Base-by-base conservation (phyloP, 1,284 basidiomycete species). In the Microbotryum silenes-acaulis region DNA sequence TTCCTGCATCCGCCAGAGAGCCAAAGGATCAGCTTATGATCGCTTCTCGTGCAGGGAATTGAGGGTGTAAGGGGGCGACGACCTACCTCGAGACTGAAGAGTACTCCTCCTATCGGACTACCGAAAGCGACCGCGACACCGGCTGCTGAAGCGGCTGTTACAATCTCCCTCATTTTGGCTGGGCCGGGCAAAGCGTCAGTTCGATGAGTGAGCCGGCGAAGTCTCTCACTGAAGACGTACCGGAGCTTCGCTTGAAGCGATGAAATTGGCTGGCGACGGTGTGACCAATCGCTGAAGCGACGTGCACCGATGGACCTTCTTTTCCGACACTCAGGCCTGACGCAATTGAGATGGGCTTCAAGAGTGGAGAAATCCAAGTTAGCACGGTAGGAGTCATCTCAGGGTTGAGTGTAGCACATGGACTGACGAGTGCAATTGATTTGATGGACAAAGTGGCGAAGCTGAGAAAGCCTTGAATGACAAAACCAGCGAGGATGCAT, bases 111-210 rank as follows among this genome's bases (percentile, higher is more conserved):
- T 51, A 98, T 97, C 0, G 94, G 94, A 2, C 92, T 89, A 65
- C 96, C 94, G 74, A 98, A 98, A 33, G 93, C 93, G 27, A 97
- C 93, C 0, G 93, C 94, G 0, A 98, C 93, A 9, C 94, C 94
- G 2, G 94, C 94, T 1, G 96, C 96, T 75, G 91, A 96, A 0
- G 92, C 87, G 2, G 96, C 94, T 0, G 91, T 96, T 31, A 97
- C 78, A 54, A 98, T 86, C 73, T 99, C 94, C 51, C 93, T 81
- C 87, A 91, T 94, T 78, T 94, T 94, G 64, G 88, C 93, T 92
- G 37, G 16, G 37, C 31, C 31, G 31, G 1, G 31, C 31, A 31
- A 31, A 31, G 31, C 8, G 31, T 31, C 7, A 31, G 31, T 10
- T 31, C 68, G 10, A 8, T 45, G 33, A 7, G 12, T 3, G 31